Base-by-base conservation (phyloP, 805 yeast species). In the Teunomyces cretensis region DNA sequence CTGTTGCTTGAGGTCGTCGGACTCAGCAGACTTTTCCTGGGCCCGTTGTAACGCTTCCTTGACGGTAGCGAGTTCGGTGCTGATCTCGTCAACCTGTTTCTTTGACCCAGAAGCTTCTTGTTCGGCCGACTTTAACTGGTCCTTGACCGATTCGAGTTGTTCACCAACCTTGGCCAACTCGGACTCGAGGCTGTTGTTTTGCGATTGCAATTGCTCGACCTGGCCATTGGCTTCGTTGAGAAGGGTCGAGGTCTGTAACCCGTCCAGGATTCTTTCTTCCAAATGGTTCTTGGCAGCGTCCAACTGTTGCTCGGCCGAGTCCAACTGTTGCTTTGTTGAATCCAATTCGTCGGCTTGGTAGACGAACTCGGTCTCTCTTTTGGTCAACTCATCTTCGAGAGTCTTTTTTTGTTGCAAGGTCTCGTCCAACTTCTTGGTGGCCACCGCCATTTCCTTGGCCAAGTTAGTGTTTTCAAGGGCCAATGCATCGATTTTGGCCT, bases 281-380 rank as follows among this genome's bases (percentile, higher is more conserved):
- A 16, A 33, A 14, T 38, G 31, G 7, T 28, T 16, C 15, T 30
- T 35, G 15, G 22, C n/a, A 11, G 31, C 15, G 27, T 6, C 12
- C 22, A 28, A 33, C 16, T 41, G 14, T 26, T 22, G 15, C 30
- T 30, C 22, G n/a, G 9, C 16, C 31, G 36, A 6, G 15, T 12
- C 32, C 30, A 39, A 40, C 39, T 47, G 14, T 26, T 22, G 15
- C 30, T 30, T 15, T n/a, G 9, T 12, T 24, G 36, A 6, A 28
- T 12, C 32, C 30, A 39, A 40, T 40, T 47, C 28, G 40, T 41
- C 9, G 39, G 36, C 26, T 31, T 45, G n/a, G 13, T 7, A 4
- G 13, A 9, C 41, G 26, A 9, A 24, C 46, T 50, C 26, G 30
- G 33, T 42, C 38, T 40, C 7, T 15, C 17, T 9, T 26, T 42